Evolutionary conservation across 1,139 yeast species (phyloP).

Genomic region (Geotrichum candidum): DNA sequence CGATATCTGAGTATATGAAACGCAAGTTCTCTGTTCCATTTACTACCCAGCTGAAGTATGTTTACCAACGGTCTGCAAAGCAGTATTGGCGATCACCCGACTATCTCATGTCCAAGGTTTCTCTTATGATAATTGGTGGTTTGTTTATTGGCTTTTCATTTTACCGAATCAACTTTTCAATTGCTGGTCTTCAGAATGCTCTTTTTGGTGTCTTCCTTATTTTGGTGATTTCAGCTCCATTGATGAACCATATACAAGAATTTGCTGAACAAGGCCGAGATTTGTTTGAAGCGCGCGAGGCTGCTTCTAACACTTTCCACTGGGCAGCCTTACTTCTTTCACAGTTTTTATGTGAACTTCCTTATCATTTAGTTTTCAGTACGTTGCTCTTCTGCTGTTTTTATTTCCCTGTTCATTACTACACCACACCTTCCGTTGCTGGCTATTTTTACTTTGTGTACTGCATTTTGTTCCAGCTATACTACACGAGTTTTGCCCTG

Average conservation of each 20-base stretch:
- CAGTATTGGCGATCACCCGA: constrained; percentile 41
- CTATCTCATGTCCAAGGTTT: constrained; percentile 23
- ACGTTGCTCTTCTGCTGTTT: constrained; percentile 49
- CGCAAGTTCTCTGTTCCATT: constrained; percentile 30
- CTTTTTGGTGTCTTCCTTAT: constrained; percentile 49
- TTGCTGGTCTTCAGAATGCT: constrained; percentile 48
- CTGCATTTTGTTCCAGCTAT: constrained; percentile 51
- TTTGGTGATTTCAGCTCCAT: constrained; percentile 47
- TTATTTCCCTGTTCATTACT: constrained; percentile 53
- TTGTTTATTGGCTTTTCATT: constrained; percentile 52
- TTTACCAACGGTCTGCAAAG: constrained; percentile 33
- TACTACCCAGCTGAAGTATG: constrained; percentile 34
- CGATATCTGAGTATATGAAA: constrained; percentile 17
- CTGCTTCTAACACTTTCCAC: constrained; percentile 59
- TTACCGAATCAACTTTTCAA: constrained; percentile 45
- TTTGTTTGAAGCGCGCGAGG: constrained; percentile 56
- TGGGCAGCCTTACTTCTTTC: constrained; percentile 53
- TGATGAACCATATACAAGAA: constrained; percentile 54
- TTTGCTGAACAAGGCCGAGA: constrained; percentile 52
- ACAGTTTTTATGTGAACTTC: constrained; percentile 50
- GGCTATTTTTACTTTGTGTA: constrained; percentile 52
- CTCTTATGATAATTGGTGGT: constrained; percentile 36
- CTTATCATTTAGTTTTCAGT: constrained; percentile 50
- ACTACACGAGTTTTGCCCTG: constrained; percentile 50
- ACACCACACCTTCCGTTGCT: constrained; percentile 43